Percentiles rank a stretch among this genome's conserved stretches.
Conservation (phyloP, 2,329 filamentous ascomycete species). For the Ascochyta koolunga region DNA sequence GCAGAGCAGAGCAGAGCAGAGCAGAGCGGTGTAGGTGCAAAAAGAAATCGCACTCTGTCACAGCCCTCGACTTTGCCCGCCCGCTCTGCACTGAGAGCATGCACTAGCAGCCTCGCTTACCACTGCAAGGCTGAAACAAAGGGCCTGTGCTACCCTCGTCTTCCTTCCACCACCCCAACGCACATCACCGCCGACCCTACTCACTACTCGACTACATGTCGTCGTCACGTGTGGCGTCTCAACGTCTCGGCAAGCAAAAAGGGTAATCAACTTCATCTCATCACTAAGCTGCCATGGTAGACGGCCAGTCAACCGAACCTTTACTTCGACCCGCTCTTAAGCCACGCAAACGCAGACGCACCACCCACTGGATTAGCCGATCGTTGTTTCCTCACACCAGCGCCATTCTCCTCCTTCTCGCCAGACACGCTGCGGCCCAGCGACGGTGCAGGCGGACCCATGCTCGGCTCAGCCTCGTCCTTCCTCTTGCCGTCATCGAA, state of each 20-base stretch:
- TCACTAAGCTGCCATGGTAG: too few relatives aligned
- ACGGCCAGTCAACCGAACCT: not conserved
- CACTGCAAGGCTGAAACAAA: constrained; percentile 12
- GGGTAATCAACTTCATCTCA: too few relatives aligned
- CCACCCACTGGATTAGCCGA: constrained; percentile 84
- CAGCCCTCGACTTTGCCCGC: constrained; percentile 15
- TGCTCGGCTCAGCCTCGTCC: constrained; percentile 27
- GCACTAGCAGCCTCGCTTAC: constrained; percentile 17
- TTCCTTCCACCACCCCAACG: too few relatives aligned
- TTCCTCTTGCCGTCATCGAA: constrained; percentile 56
- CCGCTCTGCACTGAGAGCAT: not conserved
- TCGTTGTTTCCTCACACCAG: constrained; percentile 56
- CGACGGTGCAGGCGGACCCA: constrained; percentile 18
- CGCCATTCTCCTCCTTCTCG: constrained; percentile 46
- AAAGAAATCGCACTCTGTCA: constrained; percentile 16
- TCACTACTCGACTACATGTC: too few relatives aligned
- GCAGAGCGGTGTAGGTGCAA: constrained; percentile 26
- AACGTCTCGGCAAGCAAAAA: too few relatives aligned
- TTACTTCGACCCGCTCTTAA: constrained; percentile 60
- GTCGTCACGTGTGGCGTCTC: too few relatives aligned
- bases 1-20: too few relatives aligned
- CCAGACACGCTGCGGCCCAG: constrained; percentile 39
- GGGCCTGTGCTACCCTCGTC: too few relatives aligned
- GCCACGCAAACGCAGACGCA: constrained; percentile 94
- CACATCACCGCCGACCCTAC: too few relatives aligned